phyloP scores from a whole-genome alignment of 2,329 filamentous ascomycete species.

The Fusarium begoniae region DNA sequence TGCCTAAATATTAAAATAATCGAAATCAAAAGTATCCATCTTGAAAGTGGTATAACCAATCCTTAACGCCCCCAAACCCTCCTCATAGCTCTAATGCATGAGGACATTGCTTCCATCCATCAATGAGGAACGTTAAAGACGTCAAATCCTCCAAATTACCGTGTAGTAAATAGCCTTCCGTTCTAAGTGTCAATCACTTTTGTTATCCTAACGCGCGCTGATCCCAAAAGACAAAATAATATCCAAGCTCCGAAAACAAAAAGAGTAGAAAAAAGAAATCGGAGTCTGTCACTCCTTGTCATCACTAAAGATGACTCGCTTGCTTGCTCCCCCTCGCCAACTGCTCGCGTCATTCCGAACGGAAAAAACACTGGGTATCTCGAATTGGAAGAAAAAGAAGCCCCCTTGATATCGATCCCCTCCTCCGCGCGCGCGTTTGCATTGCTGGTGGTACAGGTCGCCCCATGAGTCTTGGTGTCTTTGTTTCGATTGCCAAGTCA shows the following conservation, averaged over 20 bases:
- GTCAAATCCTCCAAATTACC: slow-evolving; percentile 41
- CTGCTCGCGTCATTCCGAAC: slow-evolving; percentile 43
- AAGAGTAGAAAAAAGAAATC: slow-evolving; percentile 13
- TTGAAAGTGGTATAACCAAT: slow-evolving; percentile 31
- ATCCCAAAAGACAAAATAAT: slow-evolving; percentile 21
- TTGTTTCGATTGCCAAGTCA: slow-evolving; percentile 35
- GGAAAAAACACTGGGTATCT: slow-evolving; percentile 50
- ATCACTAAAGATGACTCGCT: slow-evolving; percentile 17
- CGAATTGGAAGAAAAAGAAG: slow-evolving; percentile 46
- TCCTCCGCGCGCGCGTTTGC: slow-evolving; percentile 42
- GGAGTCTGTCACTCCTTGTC: slow-evolving; percentile 24
- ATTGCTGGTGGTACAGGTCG: slow-evolving; percentile 48
- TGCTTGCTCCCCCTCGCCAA: slow-evolving; percentile 34
- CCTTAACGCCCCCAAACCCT: slow-evolving; percentile 32
- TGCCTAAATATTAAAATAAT: slow-evolving; percentile 33
- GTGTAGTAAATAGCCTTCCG: slow-evolving; percentile 43
- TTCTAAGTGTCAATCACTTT: slow-evolving; percentile 44
- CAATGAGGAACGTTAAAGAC: slow-evolving; percentile 33
- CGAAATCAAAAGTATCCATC: slow-evolving; percentile 25
- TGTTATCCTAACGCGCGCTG: slow-evolving; percentile 40
- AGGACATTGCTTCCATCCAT: slow-evolving; percentile 27
- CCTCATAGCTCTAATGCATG: slow-evolving; percentile 27
- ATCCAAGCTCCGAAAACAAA: slow-evolving; percentile 29
- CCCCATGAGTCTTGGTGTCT: slow-evolving; percentile 41
- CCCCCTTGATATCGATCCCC: slow-evolving; percentile 44